phyloP scores from a whole-genome alignment of 2,329 filamentous ascomycete species.

The Trichoderma atroviride region DNA sequence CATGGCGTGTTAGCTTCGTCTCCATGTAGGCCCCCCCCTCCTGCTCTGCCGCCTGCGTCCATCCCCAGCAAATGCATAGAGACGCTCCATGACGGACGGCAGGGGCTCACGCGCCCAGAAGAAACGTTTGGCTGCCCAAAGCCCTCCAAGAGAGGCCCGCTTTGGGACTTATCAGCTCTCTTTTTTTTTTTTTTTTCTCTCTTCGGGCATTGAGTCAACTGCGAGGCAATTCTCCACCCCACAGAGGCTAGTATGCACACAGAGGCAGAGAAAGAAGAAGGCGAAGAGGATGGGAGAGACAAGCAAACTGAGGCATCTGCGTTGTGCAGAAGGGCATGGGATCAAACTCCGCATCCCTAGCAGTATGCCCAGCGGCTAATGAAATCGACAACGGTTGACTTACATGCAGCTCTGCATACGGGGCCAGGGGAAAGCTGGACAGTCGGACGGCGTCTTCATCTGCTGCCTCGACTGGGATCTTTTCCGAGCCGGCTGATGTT shows the following conservation, averaged over 20 bases:
- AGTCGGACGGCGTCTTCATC: conserved; percentile 73
- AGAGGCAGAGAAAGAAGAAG: neutral
- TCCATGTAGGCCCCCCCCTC: conserved; percentile 13
- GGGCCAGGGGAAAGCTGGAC: conserved; percentile 65
- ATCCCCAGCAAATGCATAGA: conserved; percentile 23
- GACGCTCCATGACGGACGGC: neutral
- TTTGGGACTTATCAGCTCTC: conserved; percentile 19
- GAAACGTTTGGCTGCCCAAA: conserved; percentile 25
- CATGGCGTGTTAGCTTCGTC: conserved; percentile 37
- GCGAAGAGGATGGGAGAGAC: neutral
- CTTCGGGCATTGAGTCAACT: conserved; percentile 6
- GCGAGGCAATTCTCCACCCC: conserved; percentile 5
- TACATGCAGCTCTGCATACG: conserved; percentile 80
- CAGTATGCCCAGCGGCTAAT: conserved; percentile 24
- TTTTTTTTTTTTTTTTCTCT: neutral
- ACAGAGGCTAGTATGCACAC: neutral
- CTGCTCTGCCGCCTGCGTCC: conserved; percentile 17
- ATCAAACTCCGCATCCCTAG: conserved; percentile 20
- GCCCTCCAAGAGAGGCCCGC: conserved; percentile 1
- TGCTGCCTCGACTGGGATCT: conserved; percentile 65
- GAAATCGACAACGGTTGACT: conserved; percentile 46
- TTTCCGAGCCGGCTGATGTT: conserved; percentile 55
- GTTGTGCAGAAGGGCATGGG: conserved; percentile 10
- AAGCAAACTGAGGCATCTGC: conserved; percentile 29
- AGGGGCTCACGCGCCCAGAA: conserved; percentile 11